phyloP scores from a whole-genome alignment of 495 filamentous ascomycete species.

The Evernia prunastri region DNA sequence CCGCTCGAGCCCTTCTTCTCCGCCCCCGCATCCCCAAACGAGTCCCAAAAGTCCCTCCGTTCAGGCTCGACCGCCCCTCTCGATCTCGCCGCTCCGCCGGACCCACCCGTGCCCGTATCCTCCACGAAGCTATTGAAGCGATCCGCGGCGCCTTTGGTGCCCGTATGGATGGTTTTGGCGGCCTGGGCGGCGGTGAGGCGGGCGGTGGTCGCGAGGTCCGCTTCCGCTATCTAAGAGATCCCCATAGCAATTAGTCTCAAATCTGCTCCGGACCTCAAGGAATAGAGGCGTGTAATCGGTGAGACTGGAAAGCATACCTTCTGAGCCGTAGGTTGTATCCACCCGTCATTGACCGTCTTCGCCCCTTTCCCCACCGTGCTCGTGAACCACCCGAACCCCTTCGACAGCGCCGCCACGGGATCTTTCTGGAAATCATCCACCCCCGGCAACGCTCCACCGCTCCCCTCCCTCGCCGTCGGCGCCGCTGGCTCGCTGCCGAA shows the following conservation, averaged over 20 bases:
- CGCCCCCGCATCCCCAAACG: slow-evolving; percentile 43
- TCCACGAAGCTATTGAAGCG: slow-evolving; percentile 81
- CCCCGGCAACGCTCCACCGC: slow-evolving; percentile 46
- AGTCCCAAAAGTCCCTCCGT: slow-evolving; percentile 89
- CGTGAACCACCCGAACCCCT: slow-evolving; percentile 92
- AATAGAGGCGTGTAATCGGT: too few relatives aligned
- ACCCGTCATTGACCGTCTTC: slow-evolving; percentile 81
- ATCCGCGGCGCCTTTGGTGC: slow-evolving; percentile 65
- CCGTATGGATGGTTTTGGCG: slow-evolving; percentile 56
- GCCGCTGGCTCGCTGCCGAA: slow-evolving; percentile 61
- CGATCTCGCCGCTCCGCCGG: slow-evolving; percentile 20
- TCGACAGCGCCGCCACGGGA: slow-evolving; percentile 78
- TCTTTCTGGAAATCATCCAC: slow-evolving; percentile 86
- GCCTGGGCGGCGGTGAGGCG: slow-evolving; percentile 60
- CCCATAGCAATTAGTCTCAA: too few relatives aligned
- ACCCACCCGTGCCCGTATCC: slow-evolving; percentile 39
- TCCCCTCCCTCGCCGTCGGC: slow-evolving; percentile 24
- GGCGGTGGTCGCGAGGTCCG: slow-evolving; percentile 82
- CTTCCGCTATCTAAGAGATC: slow-evolving; percentile 67
- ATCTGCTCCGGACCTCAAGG: background rate
- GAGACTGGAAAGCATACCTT: slow-evolving; percentile 49
- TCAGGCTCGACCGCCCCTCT: slow-evolving; percentile 48
- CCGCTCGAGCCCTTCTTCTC: slow-evolving; percentile 24
- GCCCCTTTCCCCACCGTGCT: slow-evolving; percentile 78
- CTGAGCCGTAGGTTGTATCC: slow-evolving; percentile 84